Evolutionary conservation across 2,329 filamentous ascomycete genomes (phyloP).

Genomic region (Pestalotiopsis sp.): DNA sequence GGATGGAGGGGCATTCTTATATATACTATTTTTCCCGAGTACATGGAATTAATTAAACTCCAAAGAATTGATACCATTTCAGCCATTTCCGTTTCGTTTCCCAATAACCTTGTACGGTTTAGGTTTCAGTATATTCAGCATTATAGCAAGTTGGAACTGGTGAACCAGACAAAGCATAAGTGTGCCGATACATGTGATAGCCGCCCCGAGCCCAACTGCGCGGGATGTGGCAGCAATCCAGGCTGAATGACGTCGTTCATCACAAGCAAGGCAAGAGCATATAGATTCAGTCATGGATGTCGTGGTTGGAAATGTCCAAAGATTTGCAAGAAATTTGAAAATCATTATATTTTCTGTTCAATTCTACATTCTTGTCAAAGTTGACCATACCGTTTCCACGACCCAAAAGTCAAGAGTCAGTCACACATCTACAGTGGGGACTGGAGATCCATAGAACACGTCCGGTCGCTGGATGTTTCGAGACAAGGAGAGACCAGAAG

Average conservation of each 20-base stretch:
- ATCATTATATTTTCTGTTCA: not conserved
- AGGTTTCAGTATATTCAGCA: not conserved
- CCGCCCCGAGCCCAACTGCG: not conserved
- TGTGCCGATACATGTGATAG: not conserved
- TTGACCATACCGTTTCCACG: not conserved
- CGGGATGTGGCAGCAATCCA: not conserved
- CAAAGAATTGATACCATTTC: too few species aligned
- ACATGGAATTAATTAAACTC: too few species aligned
- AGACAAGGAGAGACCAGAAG: not conserved
- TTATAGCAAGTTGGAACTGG: not conserved
- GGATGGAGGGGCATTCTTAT: not conserved
- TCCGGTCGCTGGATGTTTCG: not conserved
- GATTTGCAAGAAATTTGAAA: not conserved
- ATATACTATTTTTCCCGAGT: not conserved
- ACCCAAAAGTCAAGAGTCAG: not conserved
- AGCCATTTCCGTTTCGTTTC: too few species aligned
- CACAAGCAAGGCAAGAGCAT: not conserved
- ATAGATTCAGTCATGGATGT: not conserved
- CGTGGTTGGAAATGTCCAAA: not conserved
- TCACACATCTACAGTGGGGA: not conserved
- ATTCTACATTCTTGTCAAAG: not conserved
- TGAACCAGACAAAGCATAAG: not conserved
- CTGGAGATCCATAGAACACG: not conserved
- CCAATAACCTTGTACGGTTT: too few species aligned
- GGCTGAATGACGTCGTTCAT: slow-evolving; percentile 1